Evolutionary conservation across 2,329 filamentous ascomycete genomes (phyloP), one percentile per base, ranked within the genome.

Genomic region (Myriangium duriaei): DNA sequence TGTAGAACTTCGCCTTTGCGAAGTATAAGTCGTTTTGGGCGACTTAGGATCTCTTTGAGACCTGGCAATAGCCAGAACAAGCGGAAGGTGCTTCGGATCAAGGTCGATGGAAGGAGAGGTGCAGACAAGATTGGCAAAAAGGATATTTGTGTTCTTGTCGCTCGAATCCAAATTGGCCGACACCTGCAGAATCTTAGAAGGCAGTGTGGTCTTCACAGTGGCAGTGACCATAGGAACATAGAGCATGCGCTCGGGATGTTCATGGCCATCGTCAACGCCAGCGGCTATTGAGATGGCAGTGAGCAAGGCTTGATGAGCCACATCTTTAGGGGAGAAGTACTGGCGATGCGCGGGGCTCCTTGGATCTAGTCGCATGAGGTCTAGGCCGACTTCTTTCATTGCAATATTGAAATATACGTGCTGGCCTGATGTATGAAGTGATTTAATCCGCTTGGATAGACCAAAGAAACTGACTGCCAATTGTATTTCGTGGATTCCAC

Each of bases 221-320:
- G 87, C 94, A 1, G 91, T 98, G 13, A 88, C 83, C 91, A 98
- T 96, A 1, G 91, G 91, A 30, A 98, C 74, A 56, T 98, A 98
- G 14, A 94, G 63, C 41, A 98, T 71, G 38, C 88, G 78, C 55
- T 95, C 85, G 0, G 84, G 80, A 49, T 82, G 81, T 6, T 81
- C 82, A 17, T 79, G 75, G n/a, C 85, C 84, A 55, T 95, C 86
- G 51, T 95, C 87, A 24, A 98, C 69, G 28, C 86, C 91, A 41
- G 96, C 71, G 0, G 88, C 88, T 40, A 98, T 82, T 1, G 91
- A 94, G 29, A 98, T 76, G 3, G 87, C 91, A 12, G 88, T 91
- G 14, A 91, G 72, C 24, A 98, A 69, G 9, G 87, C 91, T 65
- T 98, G 88, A 57, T 98, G 91, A 10, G 91, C 91, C 51, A 95